These are phyloP conservation scores for Exophiala sp. DNA, from an alignment of 2,329 filamentous ascomycete species.

Conservation along the genomic window DNA sequence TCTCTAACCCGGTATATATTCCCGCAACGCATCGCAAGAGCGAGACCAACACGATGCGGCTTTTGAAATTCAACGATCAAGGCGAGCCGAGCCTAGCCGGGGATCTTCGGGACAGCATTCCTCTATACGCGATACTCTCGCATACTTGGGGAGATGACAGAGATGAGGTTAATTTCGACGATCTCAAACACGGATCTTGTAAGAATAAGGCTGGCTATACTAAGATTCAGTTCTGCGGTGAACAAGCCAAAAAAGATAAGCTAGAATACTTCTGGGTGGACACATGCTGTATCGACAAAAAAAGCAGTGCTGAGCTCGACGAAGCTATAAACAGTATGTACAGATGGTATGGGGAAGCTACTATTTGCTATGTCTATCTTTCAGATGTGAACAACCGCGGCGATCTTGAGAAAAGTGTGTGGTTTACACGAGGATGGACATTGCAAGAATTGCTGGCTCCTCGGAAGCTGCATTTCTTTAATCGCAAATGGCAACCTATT, in stretches of 20 bases:
- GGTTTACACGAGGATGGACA: slow-evolving; percentile 31
- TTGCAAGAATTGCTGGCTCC: slow-evolving; percentile 32
- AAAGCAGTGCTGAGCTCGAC: slow-evolving; percentile 34
- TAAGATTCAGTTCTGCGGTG: slow-evolving; percentile 29
- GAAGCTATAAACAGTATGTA: slow-evolving; percentile 33
- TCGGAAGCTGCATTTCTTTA: slow-evolving; percentile 25
- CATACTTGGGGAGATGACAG: slow-evolving; percentile 28
- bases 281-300: slow-evolving; percentile 39
- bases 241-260: slow-evolving; percentile 28
- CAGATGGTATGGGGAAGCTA: slow-evolving; percentile 34
- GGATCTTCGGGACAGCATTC: too few species aligned
- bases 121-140: slow-evolving; percentile 30
- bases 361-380: slow-evolving; percentile 35
- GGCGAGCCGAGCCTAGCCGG: too few species aligned
- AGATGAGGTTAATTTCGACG: slow-evolving; percentile 28
- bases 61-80: too few species aligned
- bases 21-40: too few species aligned
- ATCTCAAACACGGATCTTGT: slow-evolving; percentile 12
- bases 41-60: too few species aligned
- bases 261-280: slow-evolving; percentile 37
- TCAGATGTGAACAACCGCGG: slow-evolving; percentile 28
- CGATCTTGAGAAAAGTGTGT: slow-evolving; percentile 28
- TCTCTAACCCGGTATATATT: too few species aligned
- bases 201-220: slow-evolving; percentile 24
- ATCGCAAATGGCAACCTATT: slow-evolving; percentile 15